Evolutionary conservation across 257 asterid genomes (phyloP), one percentile per base, ranked within the genome.

Genomic region (Sherardia arvensis): DNA sequence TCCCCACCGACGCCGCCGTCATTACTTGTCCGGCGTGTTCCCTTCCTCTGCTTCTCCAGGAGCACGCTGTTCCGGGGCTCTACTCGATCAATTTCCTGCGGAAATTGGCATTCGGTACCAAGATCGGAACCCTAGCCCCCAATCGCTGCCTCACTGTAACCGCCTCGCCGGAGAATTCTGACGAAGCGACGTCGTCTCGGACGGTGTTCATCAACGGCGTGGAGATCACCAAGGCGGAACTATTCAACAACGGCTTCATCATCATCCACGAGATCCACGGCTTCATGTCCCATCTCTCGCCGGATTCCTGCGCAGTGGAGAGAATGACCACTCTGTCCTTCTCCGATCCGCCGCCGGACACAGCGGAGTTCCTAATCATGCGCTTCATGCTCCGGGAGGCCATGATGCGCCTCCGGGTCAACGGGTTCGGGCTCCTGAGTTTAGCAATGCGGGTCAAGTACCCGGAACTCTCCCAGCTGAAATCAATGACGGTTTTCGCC

Each of bases 11-110:
- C 53, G 71, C 90, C 49, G 78, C 96, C 22, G 78, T 91, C 69
- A 76, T 76, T 61, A 84, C 94, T 0, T 91, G 97, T 76, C 91
- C 90, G 9, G 68, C 89, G 14, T 88, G 96, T 64, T 85, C 89
- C 64, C 25, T 74, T 57, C 76, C 94, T 17, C 81, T 77, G 51
- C 87, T 91, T 66, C 91, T 91, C 56, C 84, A 53, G 68, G 96
- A 90, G 69, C 94, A 85, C 83, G 65, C 90, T 14, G 53, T 87
- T 54, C 78, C 66, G 17, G 96, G 95, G 26, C 90, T 85, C 73
- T 90, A 90, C 82, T 64, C 88, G 1, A 53, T 81, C 77, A 78
- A 75, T 15, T 79, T 74, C 82, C 90, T 90, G 28, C 84, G 78
- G 25, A 59, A 65, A 8, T 59, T 85, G 48, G 74, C 92, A 30